These are phyloP conservation scores for Tilletia setariae DNA, from an alignment of 1,284 basidiomycete genomes.

Conservation along the genomic window DNA sequence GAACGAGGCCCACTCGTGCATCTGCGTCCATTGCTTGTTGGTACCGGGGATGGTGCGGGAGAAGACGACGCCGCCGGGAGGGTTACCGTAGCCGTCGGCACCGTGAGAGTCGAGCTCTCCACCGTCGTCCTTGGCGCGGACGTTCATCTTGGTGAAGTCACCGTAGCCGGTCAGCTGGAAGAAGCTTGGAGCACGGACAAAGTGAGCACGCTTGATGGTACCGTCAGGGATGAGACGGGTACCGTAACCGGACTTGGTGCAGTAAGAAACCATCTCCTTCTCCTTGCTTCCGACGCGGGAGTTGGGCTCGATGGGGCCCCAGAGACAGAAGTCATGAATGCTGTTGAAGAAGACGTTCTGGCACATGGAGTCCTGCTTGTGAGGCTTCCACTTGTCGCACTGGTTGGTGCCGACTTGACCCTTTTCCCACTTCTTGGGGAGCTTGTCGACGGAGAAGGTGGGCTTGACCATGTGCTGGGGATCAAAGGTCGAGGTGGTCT, in stretches of 20 bases:
- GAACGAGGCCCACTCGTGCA: conserved; percentile 51
- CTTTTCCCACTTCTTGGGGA: conserved; percentile 46
- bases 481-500: neutral
- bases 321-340: conserved; percentile 47
- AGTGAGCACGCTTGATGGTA: conserved; percentile 70
- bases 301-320: conserved; percentile 32
- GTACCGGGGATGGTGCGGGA: conserved; percentile 29
- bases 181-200: conserved; percentile 66
- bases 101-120: conserved; percentile 55
- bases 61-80: conserved; percentile 43
- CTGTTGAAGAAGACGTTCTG: conserved; percentile 51
- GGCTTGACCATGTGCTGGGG: conserved; percentile 25
- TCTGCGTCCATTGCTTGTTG: conserved; percentile 44
- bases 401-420: conserved; percentile 45
- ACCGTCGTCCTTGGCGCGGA: conserved; percentile 47
- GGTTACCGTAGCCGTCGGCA: conserved; percentile 44
- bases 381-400: conserved; percentile 40
- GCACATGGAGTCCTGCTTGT: conserved; percentile 32
- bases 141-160: conserved; percentile 55
- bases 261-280: conserved; percentile 69
- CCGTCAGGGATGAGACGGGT: conserved; percentile 73
- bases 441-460: conserved; percentile 32
- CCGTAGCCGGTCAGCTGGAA: conserved; percentile 61
- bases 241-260: conserved; percentile 58
- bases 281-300: conserved; percentile 49